Evolutionary conservation across 768 basidiomycete species (phyloP).

Genomic region (Mycena amicta): DNA sequence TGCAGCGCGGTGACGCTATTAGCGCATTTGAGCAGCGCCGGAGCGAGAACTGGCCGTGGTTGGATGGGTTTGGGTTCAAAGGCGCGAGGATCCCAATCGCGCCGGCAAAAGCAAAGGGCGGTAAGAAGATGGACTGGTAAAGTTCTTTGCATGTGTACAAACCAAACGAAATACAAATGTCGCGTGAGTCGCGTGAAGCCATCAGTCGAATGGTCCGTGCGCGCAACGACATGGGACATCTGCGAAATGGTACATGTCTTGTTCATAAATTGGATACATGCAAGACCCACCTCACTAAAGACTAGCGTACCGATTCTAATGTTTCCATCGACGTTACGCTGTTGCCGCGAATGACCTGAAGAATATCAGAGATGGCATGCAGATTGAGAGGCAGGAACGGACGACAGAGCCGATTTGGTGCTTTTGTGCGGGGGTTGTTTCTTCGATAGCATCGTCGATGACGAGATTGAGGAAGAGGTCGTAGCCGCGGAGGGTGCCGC

Average conservation of each 20-base stretch:
- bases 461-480: constrained; percentile 99
- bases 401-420: constrained; percentile 92
- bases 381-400: constrained; percentile 35
- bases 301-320: constrained; percentile 22
- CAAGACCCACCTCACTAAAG: neutral
- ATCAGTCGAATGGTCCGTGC: neutral
- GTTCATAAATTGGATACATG: too few relatives aligned
- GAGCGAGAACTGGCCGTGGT: constrained; percentile 87
- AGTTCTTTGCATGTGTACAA: constrained; percentile 9
- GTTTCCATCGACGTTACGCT: constrained; percentile 25
- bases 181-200: neutral
- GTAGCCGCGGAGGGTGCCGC: constrained; percentile 92
- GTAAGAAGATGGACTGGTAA: constrained; percentile 76
- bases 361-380: neutral
- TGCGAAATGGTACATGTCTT: neutral
- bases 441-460: constrained; percentile 93
- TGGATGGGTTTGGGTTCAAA: constrained; percentile 93
- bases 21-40: constrained; percentile 77
- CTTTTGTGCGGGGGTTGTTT: constrained; percentile 86
- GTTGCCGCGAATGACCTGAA: constrained; percentile 22
- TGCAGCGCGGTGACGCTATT: constrained; percentile 78
- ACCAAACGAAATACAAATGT: neutral
- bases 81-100: constrained; percentile 71
- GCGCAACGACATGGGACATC: neutral
- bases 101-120: constrained; percentile 36